These are phyloP conservation scores for Syzygium aqueum DNA, from an alignment of 345 rosid genomes.

Conservation along the genomic window DNA sequence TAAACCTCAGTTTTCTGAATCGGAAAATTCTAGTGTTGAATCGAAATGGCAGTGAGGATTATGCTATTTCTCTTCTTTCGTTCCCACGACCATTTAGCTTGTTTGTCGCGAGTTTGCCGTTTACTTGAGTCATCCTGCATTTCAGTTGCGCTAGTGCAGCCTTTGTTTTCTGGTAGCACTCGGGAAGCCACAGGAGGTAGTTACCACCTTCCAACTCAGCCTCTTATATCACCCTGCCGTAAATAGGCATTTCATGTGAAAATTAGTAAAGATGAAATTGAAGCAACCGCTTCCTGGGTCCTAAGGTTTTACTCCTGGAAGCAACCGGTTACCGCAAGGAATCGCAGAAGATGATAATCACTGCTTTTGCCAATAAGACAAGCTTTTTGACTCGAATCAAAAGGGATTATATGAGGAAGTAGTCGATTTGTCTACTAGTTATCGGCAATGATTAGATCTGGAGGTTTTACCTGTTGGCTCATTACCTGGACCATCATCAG, in stretches of 20 bases:
- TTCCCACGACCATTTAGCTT: background rate
- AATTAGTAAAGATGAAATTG: background rate
- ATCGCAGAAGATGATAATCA: background rate
- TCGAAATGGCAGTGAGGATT: background rate
- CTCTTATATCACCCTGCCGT: background rate
- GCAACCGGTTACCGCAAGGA: background rate
- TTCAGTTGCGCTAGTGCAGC: background rate
- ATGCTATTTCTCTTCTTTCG: background rate
- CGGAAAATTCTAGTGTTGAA: background rate
- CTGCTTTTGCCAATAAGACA: background rate
- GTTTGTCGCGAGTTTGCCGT: background rate
- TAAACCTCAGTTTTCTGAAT: background rate
- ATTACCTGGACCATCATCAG: background rate
- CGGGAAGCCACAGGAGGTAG: background rate
- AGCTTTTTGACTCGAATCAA: background rate
- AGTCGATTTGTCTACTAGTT: background rate
- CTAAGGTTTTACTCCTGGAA: background rate
- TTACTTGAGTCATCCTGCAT: background rate
- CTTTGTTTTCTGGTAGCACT: background rate
- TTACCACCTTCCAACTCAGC: background rate
- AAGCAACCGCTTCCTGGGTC: background rate
- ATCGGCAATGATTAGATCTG: background rate
- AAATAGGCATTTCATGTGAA: background rate
- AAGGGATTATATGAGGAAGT: background rate
- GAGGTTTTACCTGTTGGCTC: background rate